Evolutionary conservation across 2,329 filamentous ascomycete species (phyloP).

Genomic region (Chaetomiaceae sp.): DNA sequence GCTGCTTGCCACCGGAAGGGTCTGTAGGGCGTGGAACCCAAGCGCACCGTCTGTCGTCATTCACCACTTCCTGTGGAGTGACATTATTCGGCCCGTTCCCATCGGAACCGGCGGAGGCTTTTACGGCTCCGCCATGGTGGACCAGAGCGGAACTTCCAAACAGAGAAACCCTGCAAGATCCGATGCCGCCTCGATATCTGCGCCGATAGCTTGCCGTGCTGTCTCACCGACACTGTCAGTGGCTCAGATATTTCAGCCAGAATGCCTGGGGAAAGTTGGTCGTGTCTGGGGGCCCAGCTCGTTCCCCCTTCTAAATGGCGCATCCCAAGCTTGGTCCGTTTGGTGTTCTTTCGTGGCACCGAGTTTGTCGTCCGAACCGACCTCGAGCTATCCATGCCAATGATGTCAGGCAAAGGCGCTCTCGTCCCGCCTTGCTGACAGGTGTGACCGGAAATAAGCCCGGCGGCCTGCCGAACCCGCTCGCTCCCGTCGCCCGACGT

Average conservation of each 20-base stretch:
- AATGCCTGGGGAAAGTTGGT: not conserved
- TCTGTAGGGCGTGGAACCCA: slow-evolving; percentile 2
- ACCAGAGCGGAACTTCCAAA: not conserved
- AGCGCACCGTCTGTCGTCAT: slow-evolving; percentile 12
- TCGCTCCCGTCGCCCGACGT: not conserved
- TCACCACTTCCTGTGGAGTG: slow-evolving; percentile 11
- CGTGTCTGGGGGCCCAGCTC: slow-evolving; percentile 2
- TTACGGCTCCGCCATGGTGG: slow-evolving; percentile 13
- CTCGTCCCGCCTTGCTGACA: not conserved
- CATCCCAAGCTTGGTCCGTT: not conserved
- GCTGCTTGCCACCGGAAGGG: not conserved
- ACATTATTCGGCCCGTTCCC: slow-evolving; percentile 19
- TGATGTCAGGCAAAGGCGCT: slow-evolving; percentile 4
- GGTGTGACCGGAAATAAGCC: slow-evolving; percentile 3
- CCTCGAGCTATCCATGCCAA: not conserved
- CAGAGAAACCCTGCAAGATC: slow-evolving; percentile 3
- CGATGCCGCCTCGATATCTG: not conserved
- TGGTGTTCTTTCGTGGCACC: not conserved
- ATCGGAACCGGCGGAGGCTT: slow-evolving; percentile 15
- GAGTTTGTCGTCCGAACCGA: not conserved
- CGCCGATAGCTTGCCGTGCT: not conserved
- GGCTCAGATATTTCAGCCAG: not conserved
- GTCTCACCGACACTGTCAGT: not conserved
- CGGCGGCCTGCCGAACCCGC: not conserved
- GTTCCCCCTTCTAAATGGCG: not conserved